Evolutionary conservation across 1,139 yeast species (phyloP).

Genomic region (Eremothecium gossypii): DNA sequence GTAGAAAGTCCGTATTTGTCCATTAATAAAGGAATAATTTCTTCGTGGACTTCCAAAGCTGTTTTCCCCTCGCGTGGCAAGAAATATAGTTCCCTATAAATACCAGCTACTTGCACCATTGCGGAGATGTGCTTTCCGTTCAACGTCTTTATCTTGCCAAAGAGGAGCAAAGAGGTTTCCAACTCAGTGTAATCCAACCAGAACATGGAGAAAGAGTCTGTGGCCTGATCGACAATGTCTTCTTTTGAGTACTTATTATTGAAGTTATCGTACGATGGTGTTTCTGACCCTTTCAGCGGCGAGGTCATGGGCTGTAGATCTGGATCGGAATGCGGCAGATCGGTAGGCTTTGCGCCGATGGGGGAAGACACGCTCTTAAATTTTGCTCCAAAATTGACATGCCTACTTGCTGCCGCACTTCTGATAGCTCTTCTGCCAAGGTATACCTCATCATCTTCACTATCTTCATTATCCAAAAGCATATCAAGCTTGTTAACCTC

Average conservation of each 20-base stretch:
- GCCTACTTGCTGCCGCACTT: slow-evolving; percentile 30
- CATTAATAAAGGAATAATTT: slow-evolving; percentile 57
- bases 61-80: slow-evolving; percentile 53
- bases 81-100: slow-evolving; percentile 65
- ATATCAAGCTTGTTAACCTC: slow-evolving; percentile 6
- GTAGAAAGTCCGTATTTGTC: slow-evolving; percentile 52
- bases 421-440: slow-evolving; percentile 34
- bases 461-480: slow-evolving; percentile 21
- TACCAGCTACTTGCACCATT: slow-evolving; percentile 64
- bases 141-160: slow-evolving; percentile 65
- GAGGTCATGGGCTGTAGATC: background rate
- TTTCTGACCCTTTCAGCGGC: background rate
- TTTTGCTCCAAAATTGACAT: slow-evolving; percentile 27
- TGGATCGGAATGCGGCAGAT: background rate
- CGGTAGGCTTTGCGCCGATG: too few relatives aligned
- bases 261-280: slow-evolving; percentile 1
- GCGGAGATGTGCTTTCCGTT: slow-evolving; percentile 59
- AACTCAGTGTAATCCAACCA: slow-evolving; percentile 89
- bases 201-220: slow-evolving; percentile 57
- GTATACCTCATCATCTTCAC: slow-evolving; percentile 47
- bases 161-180: slow-evolving; percentile 59
- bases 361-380: slow-evolving; percentile 21
- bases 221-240: slow-evolving; percentile 33
- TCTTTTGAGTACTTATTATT: slow-evolving; percentile 39
- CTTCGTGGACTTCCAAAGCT: slow-evolving; percentile 66